Evolutionary conservation across 352 stramenopile species (phyloP), one percentile per base, ranked within the genome.

Genomic region (Bremia lactucae): DNA sequence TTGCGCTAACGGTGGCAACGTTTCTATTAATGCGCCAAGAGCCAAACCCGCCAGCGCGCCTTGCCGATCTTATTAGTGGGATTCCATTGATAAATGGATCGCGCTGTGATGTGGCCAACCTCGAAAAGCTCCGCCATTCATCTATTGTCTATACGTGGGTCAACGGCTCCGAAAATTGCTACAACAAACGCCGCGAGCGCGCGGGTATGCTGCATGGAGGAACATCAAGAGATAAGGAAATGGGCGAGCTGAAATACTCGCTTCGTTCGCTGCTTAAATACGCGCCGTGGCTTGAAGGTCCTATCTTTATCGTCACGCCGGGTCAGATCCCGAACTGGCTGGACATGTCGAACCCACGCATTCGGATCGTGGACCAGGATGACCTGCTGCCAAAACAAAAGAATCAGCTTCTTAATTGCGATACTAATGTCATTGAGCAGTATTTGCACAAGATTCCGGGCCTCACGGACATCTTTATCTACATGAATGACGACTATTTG

Each of bases 141-240:
- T 84, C 74, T 29, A 89, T 94, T 47, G 81, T 93, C 33, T 93
- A 93, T 69, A 93, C 77, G 65, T 93, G 77, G 81, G 78, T 91
- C 15, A 94, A 94, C 49, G 81, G 78, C 45, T 87, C 61, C 35
- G 61, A 85, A 57, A 77, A 72, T n/a, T 94, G 81, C 67, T 91
- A 94, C 68, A 68, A 74, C 20, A 57, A 85, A 14, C 43, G 55
- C 39, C 73, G 81, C 36, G 61, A 82, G 47, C 61, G 79, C 35
- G 59, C 66, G 13, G 78, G 81, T 22, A 76, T 77, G 16, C 82
- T 84, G 44, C 60, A 82, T 2, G 50, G 89, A 8, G 78, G 78
- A 18, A 77, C 76, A 23, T 94, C 81, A 6, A 70, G 81, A 8
- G 81, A 94, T 60, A 74, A 77, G 7, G 81, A 94, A 59, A 89